A percentile compares a stretch with the other conserved stretches of the same genome.
These are phyloP conservation scores for Penicillium lagena DNA, from an alignment of 495 filamentous ascomycete genomes.

Conservation along the genomic window DNA sequence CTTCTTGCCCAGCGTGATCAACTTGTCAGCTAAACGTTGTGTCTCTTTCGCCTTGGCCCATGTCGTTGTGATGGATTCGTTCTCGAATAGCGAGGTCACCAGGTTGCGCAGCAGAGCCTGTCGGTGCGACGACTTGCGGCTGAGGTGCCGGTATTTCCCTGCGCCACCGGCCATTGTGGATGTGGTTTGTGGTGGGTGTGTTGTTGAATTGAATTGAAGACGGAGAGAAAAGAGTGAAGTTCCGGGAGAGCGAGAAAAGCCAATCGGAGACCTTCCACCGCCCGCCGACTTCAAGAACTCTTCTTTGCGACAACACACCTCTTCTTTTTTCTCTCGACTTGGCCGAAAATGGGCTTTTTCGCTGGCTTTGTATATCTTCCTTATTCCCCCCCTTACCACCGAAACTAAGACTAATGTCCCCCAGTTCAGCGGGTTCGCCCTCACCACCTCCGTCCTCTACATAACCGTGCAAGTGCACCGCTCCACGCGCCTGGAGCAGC, in stretches of 20 bases:
- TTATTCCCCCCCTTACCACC: background rate
- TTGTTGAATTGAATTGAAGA: background rate
- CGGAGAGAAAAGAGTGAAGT: slow-evolving; percentile 7
- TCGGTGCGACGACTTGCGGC: slow-evolving; percentile 76
- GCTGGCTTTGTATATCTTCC: slow-evolving; percentile 67
- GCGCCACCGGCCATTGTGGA: slow-evolving; percentile 73
- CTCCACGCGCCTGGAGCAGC: slow-evolving; percentile 62
- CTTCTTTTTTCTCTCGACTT: no score
- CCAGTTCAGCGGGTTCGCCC: slow-evolving; percentile 71
- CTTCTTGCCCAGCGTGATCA: slow-evolving; percentile 88
- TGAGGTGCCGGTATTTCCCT: slow-evolving; percentile 79
- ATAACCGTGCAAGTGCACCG: slow-evolving; percentile 70
- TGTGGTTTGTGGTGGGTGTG: background rate
- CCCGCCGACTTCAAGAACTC: slow-evolving; percentile 14
- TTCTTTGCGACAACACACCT: no score
- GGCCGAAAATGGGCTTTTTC: slow-evolving; percentile 61
- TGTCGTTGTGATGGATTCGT: slow-evolving; percentile 91
- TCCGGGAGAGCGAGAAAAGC: slow-evolving; percentile 29
- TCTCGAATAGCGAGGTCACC: slow-evolving; percentile 87
- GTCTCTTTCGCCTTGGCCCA: slow-evolving; percentile 97
- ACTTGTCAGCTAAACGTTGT: slow-evolving; percentile 83
- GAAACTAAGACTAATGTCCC: background rate
- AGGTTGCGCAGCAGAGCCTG: slow-evolving; percentile 93
- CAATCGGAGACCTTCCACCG: slow-evolving; percentile 38
- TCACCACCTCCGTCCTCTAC: slow-evolving; percentile 79